Base-by-base conservation (phyloP, 208 protist species). In the Trypanosoma lewisi region DNA sequence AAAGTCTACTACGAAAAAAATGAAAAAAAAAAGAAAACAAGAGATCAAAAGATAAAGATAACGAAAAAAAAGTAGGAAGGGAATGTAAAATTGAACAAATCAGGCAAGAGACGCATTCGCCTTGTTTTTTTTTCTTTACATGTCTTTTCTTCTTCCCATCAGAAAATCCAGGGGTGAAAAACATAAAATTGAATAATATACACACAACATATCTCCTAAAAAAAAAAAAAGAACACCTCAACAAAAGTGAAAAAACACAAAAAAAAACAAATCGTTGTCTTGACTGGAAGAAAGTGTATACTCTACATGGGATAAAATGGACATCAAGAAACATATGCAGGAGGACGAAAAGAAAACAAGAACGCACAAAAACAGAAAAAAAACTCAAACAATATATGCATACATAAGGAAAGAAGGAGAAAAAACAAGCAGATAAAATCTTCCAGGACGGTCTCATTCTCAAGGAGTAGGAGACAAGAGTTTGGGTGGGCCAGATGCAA, bases 391-490 rank as follows among this genome's bases (percentile, higher is more conserved):
- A 31, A 14, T 65, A 30, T 58, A 37, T 65, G 3, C 51, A 12
- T 63, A 67, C 12, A 57, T 53, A 73, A 31, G 28, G 36, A 30
- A 17, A 49, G 56, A 62, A 16, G 31, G 28, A 8, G 30, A 51
- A 25, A 50, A 30, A 61, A 31, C 39, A 50, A 49, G 30, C 17
- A 58, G 39, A n/a, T n/a, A n/a, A n/a, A n/a, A n/a, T n/a, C n/a
- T n/a, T 47, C 11, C 16, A 7, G 8, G 1, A 39, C 48, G 63
- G 21, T 34, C 70, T 57, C 49, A 36, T 44, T n/a, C 34, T 78
- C 52, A 45, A 33, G 59, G 4, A 68, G 12, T 42, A 48, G 49
- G 4, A 83, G 25, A 67, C 36, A 63, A 54, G 4, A 63, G 5
- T 30, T 59, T 51, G 28, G 53, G 25, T 37, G 14, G 0, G 39